These are phyloP conservation scores for Sphagnum fallax DNA, from an alignment of 228 moss, liverwort and hornwort species.

Conservation along the genomic window DNA sequence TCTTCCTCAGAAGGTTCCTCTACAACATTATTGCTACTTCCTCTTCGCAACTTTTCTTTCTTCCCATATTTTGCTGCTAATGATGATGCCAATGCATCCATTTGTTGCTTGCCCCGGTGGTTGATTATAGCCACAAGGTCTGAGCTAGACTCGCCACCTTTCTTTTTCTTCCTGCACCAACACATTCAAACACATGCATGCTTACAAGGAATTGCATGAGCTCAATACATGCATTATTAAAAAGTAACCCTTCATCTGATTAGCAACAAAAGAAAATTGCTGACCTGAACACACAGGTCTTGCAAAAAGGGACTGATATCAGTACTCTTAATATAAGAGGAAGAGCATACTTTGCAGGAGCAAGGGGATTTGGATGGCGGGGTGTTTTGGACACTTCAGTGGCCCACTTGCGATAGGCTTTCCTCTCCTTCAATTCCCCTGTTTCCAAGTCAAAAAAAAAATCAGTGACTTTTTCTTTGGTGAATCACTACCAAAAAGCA, in stretches of 20 bases:
- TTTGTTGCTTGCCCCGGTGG: slow-evolving; percentile 64
- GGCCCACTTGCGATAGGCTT: slow-evolving; percentile 76
- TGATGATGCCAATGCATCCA: slow-evolving; percentile 66
- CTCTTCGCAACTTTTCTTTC: slow-evolving; percentile 36
- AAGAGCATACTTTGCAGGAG: slow-evolving; percentile 38
- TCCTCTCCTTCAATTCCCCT: slow-evolving; percentile 71
- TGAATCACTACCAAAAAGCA: no score
- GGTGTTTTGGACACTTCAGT: slow-evolving; percentile 55
- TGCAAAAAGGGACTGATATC: no score
- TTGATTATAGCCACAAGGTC: slow-evolving; percentile 59
- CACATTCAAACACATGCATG: not conserved
- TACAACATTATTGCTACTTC: slow-evolving; percentile 20
- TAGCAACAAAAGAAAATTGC: not conserved
- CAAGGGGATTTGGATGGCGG: slow-evolving; percentile 62
- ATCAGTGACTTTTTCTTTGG: no score
- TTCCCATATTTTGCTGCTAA: slow-evolving; percentile 73
- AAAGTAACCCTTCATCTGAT: not conserved
- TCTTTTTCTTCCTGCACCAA: slow-evolving; percentile 48
- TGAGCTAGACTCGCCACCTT: slow-evolving; percentile 31
- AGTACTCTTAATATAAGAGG: not conserved
- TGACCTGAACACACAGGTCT: no score
- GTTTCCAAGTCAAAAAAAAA: not conserved
- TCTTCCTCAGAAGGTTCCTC: slow-evolving; percentile 86
- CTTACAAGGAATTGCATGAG: not conserved
- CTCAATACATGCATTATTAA: not conserved